Conservation (phyloP, 2,329 filamentous ascomycete species). For the Botrytis medusae region DNA sequence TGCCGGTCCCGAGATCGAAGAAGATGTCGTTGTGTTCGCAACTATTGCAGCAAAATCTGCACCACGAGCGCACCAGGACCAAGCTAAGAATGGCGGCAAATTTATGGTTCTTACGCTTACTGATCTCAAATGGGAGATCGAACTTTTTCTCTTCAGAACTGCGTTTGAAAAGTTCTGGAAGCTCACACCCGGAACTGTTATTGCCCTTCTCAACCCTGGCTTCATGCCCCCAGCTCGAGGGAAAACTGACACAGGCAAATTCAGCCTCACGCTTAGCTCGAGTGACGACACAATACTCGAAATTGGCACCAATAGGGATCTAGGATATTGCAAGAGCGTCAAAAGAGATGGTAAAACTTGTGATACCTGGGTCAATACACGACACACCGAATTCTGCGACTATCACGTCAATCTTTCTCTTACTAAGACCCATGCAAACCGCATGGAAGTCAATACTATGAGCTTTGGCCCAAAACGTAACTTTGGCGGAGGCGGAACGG, state of each 20-base stretch:
- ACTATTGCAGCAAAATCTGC: slow-evolving; percentile 87
- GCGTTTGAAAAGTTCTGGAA: slow-evolving; percentile 95
- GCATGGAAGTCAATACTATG: slow-evolving; percentile 79
- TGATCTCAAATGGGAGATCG: slow-evolving; percentile 86
- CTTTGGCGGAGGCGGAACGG: slow-evolving; percentile 39
- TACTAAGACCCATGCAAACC: slow-evolving; percentile 62
- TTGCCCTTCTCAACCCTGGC: slow-evolving; percentile 87
- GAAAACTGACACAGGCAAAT: slow-evolving; percentile 75
- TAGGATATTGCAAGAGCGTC: slow-evolving; percentile 83
- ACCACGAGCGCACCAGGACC: slow-evolving; percentile 61
- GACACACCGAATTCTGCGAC: slow-evolving; percentile 88
- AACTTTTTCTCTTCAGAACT: slow-evolving; percentile 87
- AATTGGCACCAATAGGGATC: slow-evolving; percentile 77
- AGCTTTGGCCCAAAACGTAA: slow-evolving; percentile 45
- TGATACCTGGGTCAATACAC: slow-evolving; percentile 80
- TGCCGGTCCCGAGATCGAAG: slow-evolving; percentile 75
- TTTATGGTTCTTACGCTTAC: slow-evolving; percentile 91
- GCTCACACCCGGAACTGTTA: slow-evolving; percentile 82
- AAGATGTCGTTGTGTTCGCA: slow-evolving; percentile 86
- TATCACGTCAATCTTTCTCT: slow-evolving; percentile 86
- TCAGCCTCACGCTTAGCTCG: slow-evolving; percentile 81
- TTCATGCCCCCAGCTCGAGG: slow-evolving; percentile 84
- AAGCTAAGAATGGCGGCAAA: slow-evolving; percentile 62
- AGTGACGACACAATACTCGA: slow-evolving; percentile 89
- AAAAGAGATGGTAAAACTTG: slow-evolving; percentile 84